Conservation (phyloP, 306 rosid genomes). For the Cicer chorassanicum region DNA sequence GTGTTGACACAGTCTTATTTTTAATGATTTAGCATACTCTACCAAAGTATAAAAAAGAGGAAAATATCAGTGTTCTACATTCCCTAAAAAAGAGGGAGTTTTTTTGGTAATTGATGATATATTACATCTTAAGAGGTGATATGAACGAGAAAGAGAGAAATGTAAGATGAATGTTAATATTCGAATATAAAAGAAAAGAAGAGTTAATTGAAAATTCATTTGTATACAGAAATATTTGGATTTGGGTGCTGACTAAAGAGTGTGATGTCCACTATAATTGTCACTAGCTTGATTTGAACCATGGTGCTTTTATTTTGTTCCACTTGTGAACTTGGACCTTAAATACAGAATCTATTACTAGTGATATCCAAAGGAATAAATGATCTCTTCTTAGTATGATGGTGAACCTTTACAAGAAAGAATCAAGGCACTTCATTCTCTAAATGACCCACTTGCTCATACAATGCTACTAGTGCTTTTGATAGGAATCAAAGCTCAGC, state of each 20-base stretch:
- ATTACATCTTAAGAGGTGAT: not conserved
- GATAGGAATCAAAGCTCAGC: not conserved
- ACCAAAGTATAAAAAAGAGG: too few species aligned
- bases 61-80: too few species aligned
- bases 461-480: not conserved
- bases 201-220: not conserved
- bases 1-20: too few species aligned
- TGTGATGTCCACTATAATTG: not conserved
- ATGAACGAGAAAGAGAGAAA: not conserved
- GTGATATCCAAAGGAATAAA: not conserved
- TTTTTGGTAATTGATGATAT: too few species aligned
- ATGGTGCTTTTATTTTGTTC: slow-evolving; percentile 18
- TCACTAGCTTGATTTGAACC: slow-evolving; percentile 16
- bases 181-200: too few species aligned
- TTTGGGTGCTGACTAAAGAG: slow-evolving; percentile 30
- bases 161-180: not conserved
- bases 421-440: slow-evolving; percentile 8
- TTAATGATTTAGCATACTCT: too few species aligned
- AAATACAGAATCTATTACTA: not conserved
- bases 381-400: not conserved
- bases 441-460: slow-evolving; percentile 5
- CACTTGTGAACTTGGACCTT: not conserved
- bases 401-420: not conserved
- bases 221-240: not conserved
- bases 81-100: too few species aligned